phyloP scores from a whole-genome alignment of 2,329 filamentous ascomycete genomes.

The Venturia pyrina region DNA sequence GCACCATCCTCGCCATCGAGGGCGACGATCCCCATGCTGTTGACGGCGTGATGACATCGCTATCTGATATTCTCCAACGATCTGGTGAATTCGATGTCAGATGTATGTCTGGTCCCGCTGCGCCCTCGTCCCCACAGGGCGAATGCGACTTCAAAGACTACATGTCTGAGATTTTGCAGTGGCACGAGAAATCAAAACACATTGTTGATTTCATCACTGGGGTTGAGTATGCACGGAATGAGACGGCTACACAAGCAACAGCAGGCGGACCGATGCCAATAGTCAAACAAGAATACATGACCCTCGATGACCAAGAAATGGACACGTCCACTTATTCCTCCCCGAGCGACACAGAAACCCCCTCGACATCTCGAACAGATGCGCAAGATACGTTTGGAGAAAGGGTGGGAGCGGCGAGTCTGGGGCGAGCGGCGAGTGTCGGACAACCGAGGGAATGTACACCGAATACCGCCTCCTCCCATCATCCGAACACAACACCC shows the following conservation, averaged over 20 bases:
- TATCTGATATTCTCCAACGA: conserved; percentile 45
- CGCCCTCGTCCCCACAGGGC: conserved; percentile 16
- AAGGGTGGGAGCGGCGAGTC: background rate
- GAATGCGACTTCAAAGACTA: conserved; percentile 43
- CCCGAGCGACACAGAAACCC: background rate
- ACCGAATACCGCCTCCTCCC: background rate
- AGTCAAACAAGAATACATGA: background rate
- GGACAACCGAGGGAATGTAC: background rate
- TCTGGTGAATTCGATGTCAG: conserved; percentile 42
- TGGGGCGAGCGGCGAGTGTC: background rate
- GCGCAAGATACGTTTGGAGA: background rate
- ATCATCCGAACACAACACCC: background rate
- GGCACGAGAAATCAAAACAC: conserved; percentile 66
- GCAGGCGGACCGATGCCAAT: background rate
- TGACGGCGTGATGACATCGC: conserved; percentile 52
- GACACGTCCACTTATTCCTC: background rate
- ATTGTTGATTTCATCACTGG: conserved; percentile 50
- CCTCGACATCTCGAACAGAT: conserved; percentile 9
- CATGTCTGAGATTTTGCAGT: conserved; percentile 56
- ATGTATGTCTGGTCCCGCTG: conserved; percentile 39
- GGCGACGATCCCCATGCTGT: conserved; percentile 58
- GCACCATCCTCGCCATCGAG: conserved; percentile 74
- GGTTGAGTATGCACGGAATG: conserved; percentile 16
- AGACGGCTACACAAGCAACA: background rate
- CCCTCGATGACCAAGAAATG: background rate